A percentile compares a stretch with the other conserved stretches of the same genome.
Conservation (phyloP, 1,284 basidiomycete species). For the Heimioporus punctisporus region DNA sequence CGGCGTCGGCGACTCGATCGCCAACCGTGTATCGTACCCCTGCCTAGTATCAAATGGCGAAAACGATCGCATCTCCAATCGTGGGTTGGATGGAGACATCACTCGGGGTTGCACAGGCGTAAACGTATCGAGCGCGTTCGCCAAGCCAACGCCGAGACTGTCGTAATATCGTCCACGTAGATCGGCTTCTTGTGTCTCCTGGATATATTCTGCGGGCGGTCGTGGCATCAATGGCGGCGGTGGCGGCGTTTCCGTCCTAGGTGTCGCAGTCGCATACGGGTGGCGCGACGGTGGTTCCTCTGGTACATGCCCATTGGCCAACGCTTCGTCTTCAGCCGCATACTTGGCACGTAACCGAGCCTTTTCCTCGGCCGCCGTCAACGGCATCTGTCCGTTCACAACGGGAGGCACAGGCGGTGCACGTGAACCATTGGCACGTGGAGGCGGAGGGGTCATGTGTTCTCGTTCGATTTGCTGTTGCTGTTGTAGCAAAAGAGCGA, state of each 20-base stretch:
- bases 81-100: conserved; percentile 13
- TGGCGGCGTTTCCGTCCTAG: conserved; percentile 21
- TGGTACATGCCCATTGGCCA: not conserved
- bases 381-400: conserved; percentile 33
- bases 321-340: conserved; percentile 48
- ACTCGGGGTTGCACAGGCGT: conserved; percentile 14
- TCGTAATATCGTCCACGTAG: conserved; percentile 41
- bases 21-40: conserved; percentile 14
- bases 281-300: too few species aligned
- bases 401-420: conserved; percentile 24
- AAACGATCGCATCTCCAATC: conserved; percentile 42
- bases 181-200: conserved; percentile 75
- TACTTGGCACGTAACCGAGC: conserved; percentile 64
- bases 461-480: conserved; percentile 6
- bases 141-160: conserved; percentile 15
- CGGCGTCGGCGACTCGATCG: not conserved
- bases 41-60: conserved; percentile 43
- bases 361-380: conserved; percentile 80
- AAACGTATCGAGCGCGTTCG: conserved; percentile 23
- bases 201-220: conserved; percentile 75
- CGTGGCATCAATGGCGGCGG: conserved; percentile 73
- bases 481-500: conserved; percentile 20
- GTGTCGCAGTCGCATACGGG: too few species aligned
- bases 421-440: conserved; percentile 20
- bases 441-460: conserved; percentile 27